These are phyloP conservation scores for Picochlorum sp. DNA, from an alignment of 139 green algal genomes.

Conservation along the genomic window DNA sequence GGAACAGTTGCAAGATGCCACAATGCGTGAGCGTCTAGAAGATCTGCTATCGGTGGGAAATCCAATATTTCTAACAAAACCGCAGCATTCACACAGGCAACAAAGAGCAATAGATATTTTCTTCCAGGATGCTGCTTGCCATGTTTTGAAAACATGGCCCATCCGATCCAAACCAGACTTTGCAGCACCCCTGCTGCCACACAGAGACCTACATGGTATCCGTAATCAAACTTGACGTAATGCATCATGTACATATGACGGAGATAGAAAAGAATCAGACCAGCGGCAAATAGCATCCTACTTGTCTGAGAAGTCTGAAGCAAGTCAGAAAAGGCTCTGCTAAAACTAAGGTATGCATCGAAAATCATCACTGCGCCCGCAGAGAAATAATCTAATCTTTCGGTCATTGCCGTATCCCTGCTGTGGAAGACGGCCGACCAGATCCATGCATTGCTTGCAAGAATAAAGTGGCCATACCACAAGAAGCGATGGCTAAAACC, in stretches of 20 bases:
- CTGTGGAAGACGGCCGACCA: slow-evolving; percentile 75
- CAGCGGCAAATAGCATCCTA: slow-evolving; percentile 2
- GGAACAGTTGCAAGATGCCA: slow-evolving; percentile 75
- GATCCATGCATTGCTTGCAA: slow-evolving; percentile 61
- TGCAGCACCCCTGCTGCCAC: slow-evolving; percentile 45
- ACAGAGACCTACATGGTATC: slow-evolving; percentile 70
- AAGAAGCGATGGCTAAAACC: slow-evolving; percentile 21
- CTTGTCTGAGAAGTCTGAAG: background rate
- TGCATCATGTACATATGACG: slow-evolving; percentile 69
- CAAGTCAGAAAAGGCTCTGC: slow-evolving; percentile 9
- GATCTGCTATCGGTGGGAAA: slow-evolving; percentile 56
- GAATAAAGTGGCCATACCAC: slow-evolving; percentile 47
- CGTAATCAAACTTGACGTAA: slow-evolving; percentile 80
- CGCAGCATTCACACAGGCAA: slow-evolving; percentile 39
- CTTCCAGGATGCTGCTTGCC: slow-evolving; percentile 28
- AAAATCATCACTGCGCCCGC: slow-evolving; percentile 36
- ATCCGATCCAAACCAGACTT: slow-evolving; percentile 36
- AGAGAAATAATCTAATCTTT: slow-evolving; percentile 60
- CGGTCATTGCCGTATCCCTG: slow-evolving; percentile 49
- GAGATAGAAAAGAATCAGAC: slow-evolving; percentile 9
- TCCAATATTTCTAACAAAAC: slow-evolving; percentile 78
- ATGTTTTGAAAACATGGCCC: slow-evolving; percentile 14
- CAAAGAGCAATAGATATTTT: slow-evolving; percentile 40
- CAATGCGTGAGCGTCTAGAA: slow-evolving; percentile 72
- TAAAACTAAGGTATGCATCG: slow-evolving; percentile 27